Evolutionary conservation across 2,329 filamentous ascomycete species (phyloP).

Genomic region (Colletotrichum melonis): DNA sequence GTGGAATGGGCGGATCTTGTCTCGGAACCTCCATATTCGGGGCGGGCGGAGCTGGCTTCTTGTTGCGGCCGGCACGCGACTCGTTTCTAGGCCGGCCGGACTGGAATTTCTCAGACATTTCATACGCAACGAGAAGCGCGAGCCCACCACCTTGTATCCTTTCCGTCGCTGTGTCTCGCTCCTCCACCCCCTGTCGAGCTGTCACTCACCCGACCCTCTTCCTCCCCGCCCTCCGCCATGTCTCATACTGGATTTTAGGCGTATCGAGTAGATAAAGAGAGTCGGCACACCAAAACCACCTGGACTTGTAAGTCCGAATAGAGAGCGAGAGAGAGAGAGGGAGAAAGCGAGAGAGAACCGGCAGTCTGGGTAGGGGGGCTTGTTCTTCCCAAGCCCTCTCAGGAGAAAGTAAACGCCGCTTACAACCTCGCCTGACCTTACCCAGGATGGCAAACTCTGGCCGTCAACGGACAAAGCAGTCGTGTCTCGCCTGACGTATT

Average conservation of each 20-base stretch:
- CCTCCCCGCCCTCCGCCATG: constrained; percentile 25
- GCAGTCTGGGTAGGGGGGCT: constrained; percentile 17
- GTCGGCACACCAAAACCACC: not conserved
- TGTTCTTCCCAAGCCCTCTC: not conserved
- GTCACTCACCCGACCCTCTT: not conserved
- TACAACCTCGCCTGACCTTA: constrained; percentile 1
- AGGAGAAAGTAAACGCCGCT: not conserved
- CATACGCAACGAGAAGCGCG: constrained; percentile 17
- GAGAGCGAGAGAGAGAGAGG: not conserved
- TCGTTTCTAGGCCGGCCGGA: constrained; percentile 15
- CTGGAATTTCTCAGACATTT: not conserved
- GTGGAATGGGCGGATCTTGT: constrained; percentile 4
- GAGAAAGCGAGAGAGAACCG: constrained; percentile 16
- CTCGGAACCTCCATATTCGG: constrained; percentile 32
- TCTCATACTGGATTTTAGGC: constrained; percentile 20
- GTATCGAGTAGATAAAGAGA: constrained; percentile 16
- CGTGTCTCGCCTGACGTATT: constrained; percentile 32
- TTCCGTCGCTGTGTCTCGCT: not conserved
- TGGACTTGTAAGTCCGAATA: not conserved
- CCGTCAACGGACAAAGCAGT: constrained; percentile 28
- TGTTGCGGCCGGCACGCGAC: constrained; percentile 20
- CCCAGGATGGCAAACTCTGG: constrained; percentile 7
- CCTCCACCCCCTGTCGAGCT: constrained; percentile 14
- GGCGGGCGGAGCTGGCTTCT: constrained; percentile 27
- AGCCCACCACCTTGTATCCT: not conserved